Base-by-base conservation (phyloP, 345 rosid genomes). In the Citrus sp. region DNA sequence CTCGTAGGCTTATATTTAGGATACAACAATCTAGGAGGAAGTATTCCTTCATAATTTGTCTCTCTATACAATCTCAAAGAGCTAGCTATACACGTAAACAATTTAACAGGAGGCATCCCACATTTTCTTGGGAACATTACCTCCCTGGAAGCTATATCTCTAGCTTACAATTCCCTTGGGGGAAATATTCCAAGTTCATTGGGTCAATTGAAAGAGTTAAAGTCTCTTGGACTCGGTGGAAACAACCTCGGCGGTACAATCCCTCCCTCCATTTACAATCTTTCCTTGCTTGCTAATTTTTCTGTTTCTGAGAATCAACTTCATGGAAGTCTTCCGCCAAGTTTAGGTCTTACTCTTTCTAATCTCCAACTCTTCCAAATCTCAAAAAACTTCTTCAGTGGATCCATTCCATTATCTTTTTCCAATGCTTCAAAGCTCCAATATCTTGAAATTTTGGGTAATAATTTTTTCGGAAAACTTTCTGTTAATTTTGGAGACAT, bases 111-210 rank as follows among this genome's bases (percentile, higher is more conserved):
- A 62, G 51, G 16, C 37, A 51, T 82, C 14, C 81, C 79, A 22
- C 9, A 56, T 40, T 78, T 56, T 42, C 22, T 70, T 1, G 82
- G 79, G 16, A 85, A 85, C 65, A 49, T 82, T 35, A 76, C 87
- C 0, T 82, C 77, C 14, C 71, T 85, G 4, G 5, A 6, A 2
- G 9, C 0, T 10, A 6, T 85, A 0, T 25, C 27, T 25, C 27
- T 37, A 27, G 30, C 73, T 24, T 3, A 46, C 4, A 70, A 70
- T 49, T 7, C 73, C 49, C 49, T 70, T 0, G 59, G 21, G 27
- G 87, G 85, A 22, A 71, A 22, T n/a, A 76, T 84, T 68, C 85
- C 85, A 27, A 56, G 35, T 0, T 38, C 51, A 9, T 5, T 84
- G 1, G 77, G 77, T 10, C 70, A 67, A 40, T 25, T 79, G 56